Evolutionary conservation across 495 filamentous ascomycete species (phyloP), one percentile per base, ranked within the genome.

Genomic region (Penicillium malachiteum): DNA sequence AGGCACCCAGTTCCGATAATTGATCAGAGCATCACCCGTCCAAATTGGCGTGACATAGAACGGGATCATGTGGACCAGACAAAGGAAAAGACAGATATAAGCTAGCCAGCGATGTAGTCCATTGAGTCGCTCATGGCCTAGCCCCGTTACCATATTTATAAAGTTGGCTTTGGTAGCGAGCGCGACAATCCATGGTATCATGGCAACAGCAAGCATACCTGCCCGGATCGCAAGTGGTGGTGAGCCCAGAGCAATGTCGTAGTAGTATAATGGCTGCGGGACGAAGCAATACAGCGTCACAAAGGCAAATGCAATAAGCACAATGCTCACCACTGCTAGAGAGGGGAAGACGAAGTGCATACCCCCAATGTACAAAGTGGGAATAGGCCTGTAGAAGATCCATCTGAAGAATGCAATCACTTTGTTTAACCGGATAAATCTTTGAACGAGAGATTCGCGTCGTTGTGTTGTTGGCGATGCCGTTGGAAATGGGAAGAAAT

Each of bases 101-200:
- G 86, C 89, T 21, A 85, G 81, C 94, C 94, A 97, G 57, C 93
- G 86, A 74, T 97, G 93, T 52, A 97, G 79, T 32, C 95, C 90
- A 61, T 96, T 96, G 49, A 97, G 79, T 30, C 94, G 79, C 73
- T 97, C 93, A 47, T 93, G 93, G 5, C 91, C 88, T 61, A 97
- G 91, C 10, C 93, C 93, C 5, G 92, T 96, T 55, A 96, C 74
- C 58, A 95, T 71, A 5, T 85, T 87, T 45, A 97, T 84, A 18
- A 96, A 59, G 70, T 97, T 97, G 14, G 90, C 87, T 69, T 97
- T 96, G 78, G 91, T 95, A 65, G 88, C 90, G 12, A 92, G 83
- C 6, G 87, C 92, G 17, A 96, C 71, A 50, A 97, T 92, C 89
- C 92, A 97, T 5, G 93, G 93, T 18, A 93, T 87, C 88, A 96